Evolutionary conservation across 768 basidiomycete species (phyloP).

Genomic region (Psilocybe azurescens): DNA sequence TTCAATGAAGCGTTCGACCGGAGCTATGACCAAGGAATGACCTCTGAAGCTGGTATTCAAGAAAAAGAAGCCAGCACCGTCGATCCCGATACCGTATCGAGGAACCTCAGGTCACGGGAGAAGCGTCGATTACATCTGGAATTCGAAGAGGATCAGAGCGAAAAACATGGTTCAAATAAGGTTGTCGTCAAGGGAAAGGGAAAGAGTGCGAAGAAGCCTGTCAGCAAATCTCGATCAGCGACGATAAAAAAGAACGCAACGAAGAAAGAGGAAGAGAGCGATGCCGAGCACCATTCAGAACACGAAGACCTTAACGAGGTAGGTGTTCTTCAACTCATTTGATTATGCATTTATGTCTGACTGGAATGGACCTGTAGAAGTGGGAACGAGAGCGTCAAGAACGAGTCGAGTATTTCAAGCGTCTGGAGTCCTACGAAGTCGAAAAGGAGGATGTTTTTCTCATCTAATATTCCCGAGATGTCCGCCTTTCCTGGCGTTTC

Average conservation of each 20-base stretch:
- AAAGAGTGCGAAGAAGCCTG: conserved; percentile 18
- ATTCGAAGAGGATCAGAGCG: conserved; percentile 3
- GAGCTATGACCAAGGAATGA: conserved; percentile 13
- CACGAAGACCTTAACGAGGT: conserved; percentile 26
- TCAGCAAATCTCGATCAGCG: conserved; percentile 16
- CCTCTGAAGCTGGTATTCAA: not conserved
- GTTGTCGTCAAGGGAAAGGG: conserved; percentile 5
- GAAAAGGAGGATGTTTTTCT: conserved; percentile 65
- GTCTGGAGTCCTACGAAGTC: conserved; percentile 55
- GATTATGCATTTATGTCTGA: conserved; percentile 6
- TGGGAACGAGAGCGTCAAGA: conserved; percentile 53
- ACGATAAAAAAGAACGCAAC: conserved; percentile 15
- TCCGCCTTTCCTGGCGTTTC: not conserved
- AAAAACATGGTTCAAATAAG: not conserved
- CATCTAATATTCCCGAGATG: conserved; percentile 38
- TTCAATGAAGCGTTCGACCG: conserved; percentile 26
- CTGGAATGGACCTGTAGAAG: conserved; percentile 30
- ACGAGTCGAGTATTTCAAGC: conserved; percentile 58
- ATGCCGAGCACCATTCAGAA: conserved; percentile 5
- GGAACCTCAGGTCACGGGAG: conserved; percentile 24
- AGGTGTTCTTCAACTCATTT: conserved; percentile 5
- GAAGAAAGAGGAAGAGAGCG: conserved; percentile 13
- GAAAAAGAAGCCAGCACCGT: conserved; percentile 1
- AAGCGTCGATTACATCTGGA: conserved; percentile 7
- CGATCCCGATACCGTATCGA: conserved; percentile 9